These are phyloP conservation scores for Apophysomyces variabilis DNA, from an alignment of 371 early-diverging fungal genomes.

Conservation along the genomic window DNA sequence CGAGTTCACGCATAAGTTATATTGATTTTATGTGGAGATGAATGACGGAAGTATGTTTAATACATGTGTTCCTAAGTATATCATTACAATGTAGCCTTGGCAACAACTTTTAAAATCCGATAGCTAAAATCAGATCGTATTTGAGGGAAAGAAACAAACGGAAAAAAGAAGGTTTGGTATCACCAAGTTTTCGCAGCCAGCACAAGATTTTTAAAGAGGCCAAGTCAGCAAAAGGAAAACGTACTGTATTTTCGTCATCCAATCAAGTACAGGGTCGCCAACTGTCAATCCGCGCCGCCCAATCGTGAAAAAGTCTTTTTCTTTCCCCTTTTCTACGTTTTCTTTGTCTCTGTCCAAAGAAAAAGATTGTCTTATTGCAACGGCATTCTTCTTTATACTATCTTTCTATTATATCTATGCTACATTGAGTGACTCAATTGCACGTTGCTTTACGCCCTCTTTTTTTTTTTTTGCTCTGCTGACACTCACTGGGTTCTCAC, in stretches of 20 bases:
- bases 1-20: too few relatives aligned
- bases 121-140: not conserved
- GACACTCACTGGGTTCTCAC: not conserved
- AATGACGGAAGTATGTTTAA: too few relatives aligned
- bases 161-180: too few relatives aligned
- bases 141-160: too few relatives aligned
- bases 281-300: conserved; percentile 8
- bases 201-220: too few relatives aligned
- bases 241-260: conserved; percentile 6
- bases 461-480: conserved; percentile 9
- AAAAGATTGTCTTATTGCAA: not conserved
- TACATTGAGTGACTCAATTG: conserved; percentile 6
- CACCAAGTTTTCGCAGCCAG: too few relatives aligned
- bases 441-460: not conserved
- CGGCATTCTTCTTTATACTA: not conserved
- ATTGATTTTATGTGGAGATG: too few relatives aligned
- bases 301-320: not conserved
- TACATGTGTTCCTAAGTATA: not conserved
- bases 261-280: not conserved
- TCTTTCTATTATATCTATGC: conserved; percentile 1
- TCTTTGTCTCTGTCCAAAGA: not conserved
- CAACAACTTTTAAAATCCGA: not conserved
- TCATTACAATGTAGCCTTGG: not conserved
- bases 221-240: not conserved
- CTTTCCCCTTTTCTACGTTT: not conserved